A percentile compares a stretch with the other conserved stretches of the same genome.
Evolutionary conservation across 2,329 filamentous ascomycete genomes (phyloP).

Genomic region (Lachnellula occidentalis): DNA sequence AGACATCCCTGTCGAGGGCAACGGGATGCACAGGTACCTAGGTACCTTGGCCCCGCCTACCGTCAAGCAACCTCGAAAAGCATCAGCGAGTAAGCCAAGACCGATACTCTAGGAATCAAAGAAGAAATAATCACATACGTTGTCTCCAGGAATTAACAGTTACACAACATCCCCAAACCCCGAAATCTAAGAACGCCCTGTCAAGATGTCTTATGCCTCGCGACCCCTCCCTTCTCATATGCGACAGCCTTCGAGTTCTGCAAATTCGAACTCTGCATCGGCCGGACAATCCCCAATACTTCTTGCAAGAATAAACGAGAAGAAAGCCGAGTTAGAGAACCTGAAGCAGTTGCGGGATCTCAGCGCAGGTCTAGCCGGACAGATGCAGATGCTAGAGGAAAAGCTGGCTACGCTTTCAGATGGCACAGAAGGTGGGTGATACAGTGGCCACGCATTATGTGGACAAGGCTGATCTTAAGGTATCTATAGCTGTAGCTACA

Average conservation of each 20-base stretch:
- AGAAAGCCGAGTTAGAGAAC: conserved; percentile 76
- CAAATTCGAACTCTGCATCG: conserved; percentile 37
- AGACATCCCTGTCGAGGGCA: background rate
- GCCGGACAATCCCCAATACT: conserved; percentile 63
- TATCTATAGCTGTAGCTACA: conserved; percentile 64
- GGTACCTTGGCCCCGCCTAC: no score
- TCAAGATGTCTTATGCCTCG: conserved; percentile 50
- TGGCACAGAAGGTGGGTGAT: conserved; percentile 64
- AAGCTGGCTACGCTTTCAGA: conserved; percentile 73
- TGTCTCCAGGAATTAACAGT: background rate
- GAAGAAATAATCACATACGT: no score
- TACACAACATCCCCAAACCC: background rate
- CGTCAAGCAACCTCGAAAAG: no score
- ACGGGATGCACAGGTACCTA: background rate
- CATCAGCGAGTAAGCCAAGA: no score
- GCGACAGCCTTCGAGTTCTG: conserved; percentile 54
- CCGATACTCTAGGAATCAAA: no score
- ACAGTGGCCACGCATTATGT: background rate
- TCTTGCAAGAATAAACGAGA: conserved; percentile 73
- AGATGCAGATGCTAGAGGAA: conserved; percentile 76
- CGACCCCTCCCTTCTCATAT: conserved; percentile 60
- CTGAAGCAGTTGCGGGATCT: conserved; percentile 73
- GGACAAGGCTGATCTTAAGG: background rate
- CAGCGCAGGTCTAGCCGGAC: conserved; percentile 69
- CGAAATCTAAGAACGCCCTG: background rate